Conservation (phyloP, 139 green algal genomes). For the Tetraselmis striata region DNA sequence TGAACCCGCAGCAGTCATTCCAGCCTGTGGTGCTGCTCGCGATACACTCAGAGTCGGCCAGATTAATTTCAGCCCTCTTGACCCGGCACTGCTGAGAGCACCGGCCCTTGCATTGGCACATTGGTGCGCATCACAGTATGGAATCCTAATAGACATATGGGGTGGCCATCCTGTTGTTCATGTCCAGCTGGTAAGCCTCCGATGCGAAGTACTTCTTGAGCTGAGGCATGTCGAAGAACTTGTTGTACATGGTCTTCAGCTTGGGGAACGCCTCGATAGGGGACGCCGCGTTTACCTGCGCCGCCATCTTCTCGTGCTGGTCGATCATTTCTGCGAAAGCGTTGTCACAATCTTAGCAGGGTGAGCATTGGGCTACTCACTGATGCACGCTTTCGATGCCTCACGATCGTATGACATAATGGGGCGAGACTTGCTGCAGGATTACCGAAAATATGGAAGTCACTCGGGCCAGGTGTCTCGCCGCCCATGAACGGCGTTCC, state of each 20-base stretch:
- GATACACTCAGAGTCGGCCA: no score
- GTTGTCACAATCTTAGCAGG: no score
- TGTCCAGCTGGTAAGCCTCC: background rate
- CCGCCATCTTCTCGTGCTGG: background rate
- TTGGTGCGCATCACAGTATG: no score
- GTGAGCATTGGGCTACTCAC: background rate
- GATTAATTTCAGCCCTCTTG: no score
- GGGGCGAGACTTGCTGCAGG: no score
- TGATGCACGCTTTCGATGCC: background rate
- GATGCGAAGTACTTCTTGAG: background rate
- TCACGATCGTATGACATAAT: no score
- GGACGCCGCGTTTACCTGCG: background rate
- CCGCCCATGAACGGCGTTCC: background rate
- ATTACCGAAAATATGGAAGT: background rate
- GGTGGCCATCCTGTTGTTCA: no score
- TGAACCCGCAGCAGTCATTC: no score
- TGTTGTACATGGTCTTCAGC: background rate
- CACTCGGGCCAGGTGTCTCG: background rate
- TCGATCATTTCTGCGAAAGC: background rate
- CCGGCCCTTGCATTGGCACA: no score
- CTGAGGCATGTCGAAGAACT: background rate
- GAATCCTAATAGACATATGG: no score
- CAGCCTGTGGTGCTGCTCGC: no score
- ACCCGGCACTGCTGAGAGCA: no score
- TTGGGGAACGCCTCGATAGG: background rate